These are phyloP conservation scores for Chiua sp. DNA, from an alignment of 1,284 basidiomycete genomes.

Conservation along the genomic window DNA sequence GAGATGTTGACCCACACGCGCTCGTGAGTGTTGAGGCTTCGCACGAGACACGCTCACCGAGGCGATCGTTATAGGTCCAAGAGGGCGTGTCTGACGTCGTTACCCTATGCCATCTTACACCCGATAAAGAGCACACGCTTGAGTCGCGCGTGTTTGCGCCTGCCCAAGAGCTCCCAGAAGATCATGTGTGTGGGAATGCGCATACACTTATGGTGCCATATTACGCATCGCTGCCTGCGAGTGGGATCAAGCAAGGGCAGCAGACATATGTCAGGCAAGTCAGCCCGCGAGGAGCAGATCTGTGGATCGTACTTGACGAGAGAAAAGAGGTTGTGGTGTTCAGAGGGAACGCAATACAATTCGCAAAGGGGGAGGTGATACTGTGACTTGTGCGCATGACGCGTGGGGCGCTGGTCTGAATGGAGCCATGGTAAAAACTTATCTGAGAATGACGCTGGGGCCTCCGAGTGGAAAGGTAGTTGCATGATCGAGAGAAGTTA, in stretches of 20 bases:
- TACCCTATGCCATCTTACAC: no score
- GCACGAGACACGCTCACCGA: neutral
- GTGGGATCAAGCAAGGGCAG: conserved; percentile 28
- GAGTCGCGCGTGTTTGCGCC: no score
- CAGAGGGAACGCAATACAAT: conserved; percentile 42
- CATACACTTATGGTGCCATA: conserved; percentile 59
- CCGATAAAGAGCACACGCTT: no score
- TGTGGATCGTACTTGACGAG: conserved; percentile 46
- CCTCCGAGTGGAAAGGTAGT: neutral
- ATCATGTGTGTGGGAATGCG: conserved; percentile 56
- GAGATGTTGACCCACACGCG: conserved; percentile 38
- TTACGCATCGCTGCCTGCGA: conserved; percentile 48
- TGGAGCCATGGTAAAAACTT: no score
- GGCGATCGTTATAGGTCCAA: no score
- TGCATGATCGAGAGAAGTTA: neutral
- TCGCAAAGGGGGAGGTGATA: conserved; percentile 39
- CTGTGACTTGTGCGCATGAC: neutral
- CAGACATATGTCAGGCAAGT: conserved; percentile 54
- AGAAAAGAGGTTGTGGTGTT: conserved; percentile 40
- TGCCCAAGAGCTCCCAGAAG: no score
- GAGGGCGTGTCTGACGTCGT: no score
- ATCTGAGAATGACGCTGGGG: neutral
- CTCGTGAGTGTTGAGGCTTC: conserved; percentile 41
- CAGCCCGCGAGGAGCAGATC: conserved; percentile 53
- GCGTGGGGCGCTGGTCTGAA: no score